phyloP scores from a whole-genome alignment of 305 asterid species.

The Fraxinus sp. region DNA sequence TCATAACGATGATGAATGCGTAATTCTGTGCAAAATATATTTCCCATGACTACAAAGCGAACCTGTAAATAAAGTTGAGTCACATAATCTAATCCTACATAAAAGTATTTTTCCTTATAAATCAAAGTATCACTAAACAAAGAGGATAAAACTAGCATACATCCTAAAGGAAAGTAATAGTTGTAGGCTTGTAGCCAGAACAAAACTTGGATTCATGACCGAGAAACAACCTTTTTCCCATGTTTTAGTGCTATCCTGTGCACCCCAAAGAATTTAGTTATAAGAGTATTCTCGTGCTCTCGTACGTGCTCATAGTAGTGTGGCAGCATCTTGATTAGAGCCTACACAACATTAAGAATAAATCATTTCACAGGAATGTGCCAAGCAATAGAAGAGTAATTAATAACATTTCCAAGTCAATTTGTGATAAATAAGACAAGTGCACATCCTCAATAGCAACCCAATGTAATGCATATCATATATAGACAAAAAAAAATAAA shows the following conservation, averaged over 20 bases:
- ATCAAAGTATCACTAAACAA: slow-evolving; percentile 6
- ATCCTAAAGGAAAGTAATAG: slow-evolving; percentile 16
- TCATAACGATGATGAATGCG: slow-evolving; percentile 92
- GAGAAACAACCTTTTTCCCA: slow-evolving; percentile 68
- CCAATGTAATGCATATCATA: slow-evolving; percentile 2
- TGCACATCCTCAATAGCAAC: slow-evolving; percentile 12
- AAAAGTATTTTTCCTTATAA: slow-evolving; percentile 3
- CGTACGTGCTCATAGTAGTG: slow-evolving; percentile 73
- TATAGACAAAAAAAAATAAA: neutral
- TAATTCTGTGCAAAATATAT: slow-evolving; percentile 93
- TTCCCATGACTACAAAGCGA: slow-evolving; percentile 96
- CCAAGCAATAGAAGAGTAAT: slow-evolving; percentile 1
- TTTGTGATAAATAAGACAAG: neutral
- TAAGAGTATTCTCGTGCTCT: slow-evolving; percentile 82
- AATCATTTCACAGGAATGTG: neutral
- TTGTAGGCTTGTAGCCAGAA: neutral
- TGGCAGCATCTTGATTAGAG: slow-evolving; percentile 79
- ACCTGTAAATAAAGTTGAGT: slow-evolving; percentile 50
- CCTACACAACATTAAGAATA: slow-evolving; percentile 45
- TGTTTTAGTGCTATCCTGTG: slow-evolving; percentile 63
- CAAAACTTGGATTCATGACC: slow-evolving; percentile 12
- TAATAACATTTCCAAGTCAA: neutral
- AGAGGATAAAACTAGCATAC: slow-evolving; percentile 1
- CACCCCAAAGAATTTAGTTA: slow-evolving; percentile 88
- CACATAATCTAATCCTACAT: slow-evolving; percentile 8